Evolutionary conservation across 805 yeast species (phyloP).

Genomic region (Kodamaea jinghongensis): DNA sequence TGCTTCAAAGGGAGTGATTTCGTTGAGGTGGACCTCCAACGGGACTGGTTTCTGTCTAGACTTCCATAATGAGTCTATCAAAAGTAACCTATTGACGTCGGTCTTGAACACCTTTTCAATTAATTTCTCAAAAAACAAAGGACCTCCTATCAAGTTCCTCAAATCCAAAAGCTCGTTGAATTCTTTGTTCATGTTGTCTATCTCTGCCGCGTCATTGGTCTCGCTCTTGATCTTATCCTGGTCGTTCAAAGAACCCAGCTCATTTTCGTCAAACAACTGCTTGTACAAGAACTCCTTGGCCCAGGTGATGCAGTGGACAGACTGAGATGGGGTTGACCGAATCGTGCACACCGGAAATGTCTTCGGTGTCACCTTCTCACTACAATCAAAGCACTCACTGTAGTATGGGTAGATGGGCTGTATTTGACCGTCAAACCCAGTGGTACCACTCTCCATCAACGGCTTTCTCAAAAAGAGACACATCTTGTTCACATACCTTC

Average conservation of each 20-base stretch:
- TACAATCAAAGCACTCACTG: conserved; percentile 94
- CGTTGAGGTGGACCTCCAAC: conserved; percentile 4
- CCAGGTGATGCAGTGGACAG: conserved; percentile 97
- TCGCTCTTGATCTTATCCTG: conserved; percentile 40
- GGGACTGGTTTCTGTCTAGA: conserved; percentile 68
- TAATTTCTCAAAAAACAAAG: conserved; percentile 37
- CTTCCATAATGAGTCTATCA: conserved; percentile 77
- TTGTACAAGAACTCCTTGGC: conserved; percentile 86
- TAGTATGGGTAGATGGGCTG: conserved; percentile 82
- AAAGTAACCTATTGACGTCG: conserved; percentile 76
- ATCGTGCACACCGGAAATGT: conserved; percentile 96
- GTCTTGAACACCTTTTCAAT: conserved; percentile 58
- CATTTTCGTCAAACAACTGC: conserved; percentile 66
- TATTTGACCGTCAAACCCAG: conserved; percentile 92
- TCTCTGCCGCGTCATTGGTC: conserved; percentile 62
- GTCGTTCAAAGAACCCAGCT: conserved; percentile 9
- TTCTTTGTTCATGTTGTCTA: conserved; percentile 62
- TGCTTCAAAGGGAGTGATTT: conserved; percentile 12
- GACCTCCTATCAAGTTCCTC: conserved; percentile 17
- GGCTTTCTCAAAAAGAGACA: conserved; percentile 72
- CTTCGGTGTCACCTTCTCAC: conserved; percentile 81
- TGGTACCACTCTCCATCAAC: conserved; percentile 90
- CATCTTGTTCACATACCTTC: conserved; percentile 84
- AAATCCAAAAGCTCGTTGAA: conserved; percentile 57
- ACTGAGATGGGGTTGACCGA: conserved; percentile 93